Conservation (phyloP, 176 grass and related monocot genomes). For the sorghum (Sorghum bicolor) region Sorghum_bicolor_NCBIv3 NC_012875.2:50583501-50584000, state of each 20-base stretch:
- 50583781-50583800: constrained; percentile 69
- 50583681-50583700: constrained; percentile 49
- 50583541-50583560: neutral
- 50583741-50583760: constrained; percentile 64
- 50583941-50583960: constrained; percentile 50
- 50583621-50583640: neutral
- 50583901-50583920: too few species aligned
- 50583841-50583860: neutral
- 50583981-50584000: constrained; percentile 55
- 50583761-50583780: constrained; percentile 75
- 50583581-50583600: neutral
- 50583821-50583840: constrained; percentile 60
- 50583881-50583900: neutral
- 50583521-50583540: neutral
- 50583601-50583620: neutral
- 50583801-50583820: constrained; percentile 70
- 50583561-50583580: neutral
- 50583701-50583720: constrained; percentile 38
- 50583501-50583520: neutral
- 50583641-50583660: accelerated
- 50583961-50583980: constrained; percentile 61
- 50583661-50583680: neutral
- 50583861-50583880: neutral
- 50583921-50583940: constrained; percentile 30
- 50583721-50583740: constrained; percentile 76